Evolutionary conservation across 768 basidiomycete species (phyloP), one percentile per base, ranked within the genome.

Genomic region (Kwoniella shandongensis): DNA sequence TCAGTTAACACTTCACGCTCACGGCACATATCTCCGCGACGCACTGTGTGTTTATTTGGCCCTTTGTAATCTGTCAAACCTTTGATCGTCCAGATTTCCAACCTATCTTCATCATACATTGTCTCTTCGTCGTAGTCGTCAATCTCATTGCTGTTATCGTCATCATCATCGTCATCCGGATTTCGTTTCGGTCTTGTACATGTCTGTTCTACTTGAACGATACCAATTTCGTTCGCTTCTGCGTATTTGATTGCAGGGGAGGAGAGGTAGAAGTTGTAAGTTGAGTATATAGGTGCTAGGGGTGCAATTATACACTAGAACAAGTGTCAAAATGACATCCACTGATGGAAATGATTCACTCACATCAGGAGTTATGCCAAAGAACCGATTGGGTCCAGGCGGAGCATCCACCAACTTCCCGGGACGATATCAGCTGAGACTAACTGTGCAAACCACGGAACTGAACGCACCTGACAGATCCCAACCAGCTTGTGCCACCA

Each of bases 321-420:
- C 15, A 10, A 49, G 27, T 0, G 4, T 36, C 23, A 23, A 30
- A 41, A 17, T 12, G 11, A 0, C 22, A 5, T 8, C 30, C 23
- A 4, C n/a, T 41, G 10, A 13, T 22, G 13, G 42, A 23, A 7
- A 3, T 39, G 44, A 5, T 20, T 11, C 11, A 61, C 68, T 54
- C 23, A 67, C 69, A 39, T 54, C 58, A 12, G 71, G 69, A 3
- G 71, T 61, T 7, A 29, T 30, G 5, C 62, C 46, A 32, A 73
- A 70, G 23, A 53, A 48, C 10, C 72, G 46, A 52, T 70, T 73
- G 7, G 72, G 72, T 15, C 72, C 72, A 18, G 47, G 54, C 3
- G 69, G 69, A 13, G 59, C 66, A 25, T 66, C 64, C 4, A 68
- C 66, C 5, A 68, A 36, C 69, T 70, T 13, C 18, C 13, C 18